Evolutionary conservation across 257 asterid species (phyloP).

Genomic region (Solanum dulcamara): DNA sequence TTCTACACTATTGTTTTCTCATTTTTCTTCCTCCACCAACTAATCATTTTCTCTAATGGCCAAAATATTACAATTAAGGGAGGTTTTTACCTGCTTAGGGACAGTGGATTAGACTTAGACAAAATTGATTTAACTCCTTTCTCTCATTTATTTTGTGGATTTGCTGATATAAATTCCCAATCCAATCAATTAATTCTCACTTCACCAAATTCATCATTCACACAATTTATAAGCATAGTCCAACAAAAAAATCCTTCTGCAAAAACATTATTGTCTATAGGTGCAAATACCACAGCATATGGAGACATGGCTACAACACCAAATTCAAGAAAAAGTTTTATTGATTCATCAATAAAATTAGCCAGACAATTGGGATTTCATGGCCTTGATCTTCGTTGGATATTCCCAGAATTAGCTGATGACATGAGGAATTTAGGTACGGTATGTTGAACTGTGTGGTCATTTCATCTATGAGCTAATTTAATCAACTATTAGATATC

Average conservation of each 20-base stretch:
- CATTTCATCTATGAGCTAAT: not conserved
- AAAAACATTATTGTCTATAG: conserved; percentile 33
- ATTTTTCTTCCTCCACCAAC: conserved; percentile 3
- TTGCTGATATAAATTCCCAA: conserved; percentile 26
- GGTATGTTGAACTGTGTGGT: not conserved
- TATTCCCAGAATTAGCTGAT: conserved; percentile 10
- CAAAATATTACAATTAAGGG: conserved; percentile 23
- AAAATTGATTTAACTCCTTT: conserved; percentile 27
- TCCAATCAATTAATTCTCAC: conserved; percentile 18
- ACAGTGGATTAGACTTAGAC: conserved; percentile 15
- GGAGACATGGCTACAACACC: conserved; percentile 25
- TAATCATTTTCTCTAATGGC: conserved; percentile 1
- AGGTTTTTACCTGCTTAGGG: conserved; percentile 41
- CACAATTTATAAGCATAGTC: conserved; percentile 29
- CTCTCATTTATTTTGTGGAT: conserved; percentile 47
- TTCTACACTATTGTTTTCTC: not conserved
- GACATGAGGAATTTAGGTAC: conserved; percentile 33
- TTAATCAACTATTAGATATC: not conserved
- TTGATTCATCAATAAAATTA: conserved; percentile 26
- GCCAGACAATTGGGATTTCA: conserved; percentile 30
- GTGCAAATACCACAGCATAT: not conserved
- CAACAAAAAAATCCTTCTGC: conserved; percentile 20
- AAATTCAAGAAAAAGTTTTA: conserved; percentile 21
- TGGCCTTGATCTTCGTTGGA: conserved; percentile 44
- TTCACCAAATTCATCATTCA: conserved; percentile 21